Base-by-base conservation (phyloP, 352 stramenopile genomes). In the Pythium apleroticum region DNA sequence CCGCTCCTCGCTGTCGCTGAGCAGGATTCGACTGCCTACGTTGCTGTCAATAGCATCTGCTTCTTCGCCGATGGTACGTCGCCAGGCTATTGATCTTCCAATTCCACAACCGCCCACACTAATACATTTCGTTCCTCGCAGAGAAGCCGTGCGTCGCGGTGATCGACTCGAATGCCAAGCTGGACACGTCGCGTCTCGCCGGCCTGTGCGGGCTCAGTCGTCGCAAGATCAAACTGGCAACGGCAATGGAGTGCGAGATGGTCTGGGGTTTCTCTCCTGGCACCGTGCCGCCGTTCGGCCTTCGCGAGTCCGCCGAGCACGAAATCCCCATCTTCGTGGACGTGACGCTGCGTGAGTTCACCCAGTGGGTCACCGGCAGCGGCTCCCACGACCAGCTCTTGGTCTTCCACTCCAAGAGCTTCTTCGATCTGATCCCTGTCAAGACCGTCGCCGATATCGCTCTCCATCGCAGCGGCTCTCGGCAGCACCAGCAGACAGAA, bases 41-140 rank as follows among this genome's bases (percentile, higher is more conserved):
- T 82, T 20, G 74, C 79, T 9, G 70, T 89, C 46, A 93, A 93
- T 66, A 78, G 75, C 28, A 89, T 93, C 43, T 93, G 84, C 60
- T 86, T 93, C 46, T 88, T 91, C 43, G 78, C 78, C 7, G 73
- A 89, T 64, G 80, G 81, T 89, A 66, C 30, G n/a, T 22, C 9
- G 8, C 15, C 1, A 37, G 10, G n/a, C 33, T 49, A 46, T 22
- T 24, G 12, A n/a, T 12, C 9, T 57, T 27, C 17, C n/a, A n/a
- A 22, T 41, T 31, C 14, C 22, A n/a, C n/a, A n/a, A n/a, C n/a
- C n/a, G n/a, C n/a, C n/a, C n/a, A n/a, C n/a, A n/a, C n/a, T n/a
- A n/a, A n/a, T n/a, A n/a, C n/a, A n/a, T n/a, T n/a, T n/a, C n/a
- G n/a, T n/a, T n/a, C n/a, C n/a, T n/a, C 17, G 5, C 49, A 91